Evolutionary conservation across 164 flowering plant genomes (phyloP), one percentile per base, ranked within the genome.

Genomic region (Aristolochia contorta): DNA sequence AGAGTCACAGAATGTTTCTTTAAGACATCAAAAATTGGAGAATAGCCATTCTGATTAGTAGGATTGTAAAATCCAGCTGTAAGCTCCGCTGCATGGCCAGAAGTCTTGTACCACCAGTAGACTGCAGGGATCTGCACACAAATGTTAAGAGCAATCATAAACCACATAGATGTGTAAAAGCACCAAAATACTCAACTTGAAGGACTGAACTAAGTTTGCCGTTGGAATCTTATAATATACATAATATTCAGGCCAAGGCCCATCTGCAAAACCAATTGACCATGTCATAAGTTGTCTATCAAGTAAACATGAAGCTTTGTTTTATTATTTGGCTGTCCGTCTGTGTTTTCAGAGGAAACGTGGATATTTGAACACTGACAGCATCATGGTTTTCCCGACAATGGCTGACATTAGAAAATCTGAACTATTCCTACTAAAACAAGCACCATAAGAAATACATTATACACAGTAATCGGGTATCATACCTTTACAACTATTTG

Each of bases 61-160:
- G 95, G 84, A 68, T 91, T 87, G 65, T 91, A 79, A 59, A 77
- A 84, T 54, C 98, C 98, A 3, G 98, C 86, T 12, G 88, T 87
- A 24, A 89, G 78, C 73, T 92, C 98, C 48, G 96, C 96, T 57
- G 98, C 96, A 78, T 92, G 98, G 66, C 98, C 85, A 18, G 86
- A 64, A 54, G 95, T 84, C 73, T 68, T 84, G 74, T 92, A 89
- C 96, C 93, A 92, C 98, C 96, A 92, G 75, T 83, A 78, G 46
- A 89, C 72, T 43, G 92, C 81, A 22, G 98, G 88, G 52, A 92
- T 69, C 98, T 92, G 88, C 77, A 77, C 12, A 71, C 60, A 27
- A n/a, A 50, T 22, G 57, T 54, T 24, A 5, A 54, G 33, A 56
- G 19, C 12, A 56, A 49, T 18, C 22, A 49, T 49, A 16, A 3